phyloP scores from a whole-genome alignment of 345 rosid species.

The Salix arbutifolia region DNA sequence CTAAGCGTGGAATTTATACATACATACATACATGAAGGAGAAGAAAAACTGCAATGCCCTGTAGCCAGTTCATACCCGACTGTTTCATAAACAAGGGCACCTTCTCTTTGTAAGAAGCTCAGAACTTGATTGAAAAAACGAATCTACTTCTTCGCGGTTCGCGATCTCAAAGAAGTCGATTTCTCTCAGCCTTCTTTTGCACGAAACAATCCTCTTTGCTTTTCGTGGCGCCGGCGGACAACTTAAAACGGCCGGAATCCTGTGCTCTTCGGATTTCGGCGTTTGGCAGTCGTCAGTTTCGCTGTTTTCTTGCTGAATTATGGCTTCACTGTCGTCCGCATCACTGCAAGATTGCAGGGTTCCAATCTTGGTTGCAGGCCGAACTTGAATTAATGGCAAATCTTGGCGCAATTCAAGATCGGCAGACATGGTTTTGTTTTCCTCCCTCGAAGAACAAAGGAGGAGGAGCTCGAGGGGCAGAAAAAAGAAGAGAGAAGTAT shows the following conservation, averaged over 20 bases:
- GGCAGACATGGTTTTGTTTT: slow-evolving; percentile 24
- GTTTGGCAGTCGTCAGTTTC: slow-evolving; percentile 14
- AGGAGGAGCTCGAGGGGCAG: neutral
- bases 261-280: slow-evolving; percentile 28
- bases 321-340: neutral
- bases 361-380: slow-evolving; percentile 9
- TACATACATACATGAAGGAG: neutral
- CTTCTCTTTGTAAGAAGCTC: slow-evolving; percentile 12
- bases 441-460: neutral
- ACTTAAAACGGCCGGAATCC: slow-evolving; percentile 26
- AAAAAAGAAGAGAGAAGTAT: neutral
- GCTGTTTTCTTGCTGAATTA: neutral
- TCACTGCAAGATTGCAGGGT: slow-evolving; percentile 1
- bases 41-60: neutral
- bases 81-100: slow-evolving; percentile 22
- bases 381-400: slow-evolving; percentile 13
- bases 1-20: slow-evolving; percentile 11
- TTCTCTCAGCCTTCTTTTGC: slow-evolving; percentile 41
- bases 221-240: slow-evolving; percentile 46
- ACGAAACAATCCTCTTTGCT: slow-evolving; percentile 11
- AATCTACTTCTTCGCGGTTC: slow-evolving; percentile 29
- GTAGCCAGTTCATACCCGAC: neutral
- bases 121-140: slow-evolving; percentile 19
- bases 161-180: slow-evolving; percentile 38
- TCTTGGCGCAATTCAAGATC: slow-evolving; percentile 33